Percentiles rank a stretch among this genome's conserved stretches.
These are phyloP conservation scores for Penicillium coprophilum DNA, from an alignment of 495 filamentous ascomycete species.

Conservation along the genomic window DNA sequence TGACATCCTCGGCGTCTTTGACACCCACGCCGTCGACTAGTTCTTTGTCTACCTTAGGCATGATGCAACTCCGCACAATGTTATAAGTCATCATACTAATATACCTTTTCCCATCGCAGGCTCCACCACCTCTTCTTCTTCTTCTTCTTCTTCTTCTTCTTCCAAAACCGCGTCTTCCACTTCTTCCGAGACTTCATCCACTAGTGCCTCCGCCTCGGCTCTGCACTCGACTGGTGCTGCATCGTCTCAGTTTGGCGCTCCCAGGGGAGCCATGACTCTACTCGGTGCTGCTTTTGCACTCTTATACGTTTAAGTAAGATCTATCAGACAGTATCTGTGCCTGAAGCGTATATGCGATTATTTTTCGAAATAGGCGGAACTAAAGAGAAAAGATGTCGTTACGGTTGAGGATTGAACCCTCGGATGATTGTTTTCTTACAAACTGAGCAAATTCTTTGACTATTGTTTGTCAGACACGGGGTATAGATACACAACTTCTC, in stretches of 20 bases:
- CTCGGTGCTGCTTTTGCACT: slow-evolving; percentile 15
- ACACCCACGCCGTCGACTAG: slow-evolving; percentile 10
- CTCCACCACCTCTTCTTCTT: not conserved
- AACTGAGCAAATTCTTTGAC: too few relatives aligned
- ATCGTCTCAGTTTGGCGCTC: slow-evolving; percentile 9
- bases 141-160: not conserved
- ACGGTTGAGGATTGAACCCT: too few relatives aligned
- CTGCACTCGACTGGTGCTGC: slow-evolving; percentile 8
- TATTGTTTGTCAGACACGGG: too few relatives aligned
- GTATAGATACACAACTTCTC: too few relatives aligned
- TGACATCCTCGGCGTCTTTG: slow-evolving; percentile 10
- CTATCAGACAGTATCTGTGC: not conserved
- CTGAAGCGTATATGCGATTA: not conserved
- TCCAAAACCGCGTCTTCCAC: not conserved
- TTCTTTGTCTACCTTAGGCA: slow-evolving; percentile 18
- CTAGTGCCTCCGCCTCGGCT: slow-evolving; percentile 2
- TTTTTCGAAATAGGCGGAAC: not conserved
- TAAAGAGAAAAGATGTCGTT: not conserved
- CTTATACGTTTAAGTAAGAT: slow-evolving; percentile 5
- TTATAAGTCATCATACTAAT: slow-evolving; percentile 6
- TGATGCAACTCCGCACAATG: slow-evolving; percentile 14
- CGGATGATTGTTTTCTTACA: too few relatives aligned
- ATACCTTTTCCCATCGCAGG: not conserved
- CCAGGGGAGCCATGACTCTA: slow-evolving; percentile 12
- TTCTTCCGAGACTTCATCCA: not conserved